Evolutionary conservation across 163 green algal genomes (phyloP).

Genomic region (Chlamydomonas reinhardtii): DNA sequence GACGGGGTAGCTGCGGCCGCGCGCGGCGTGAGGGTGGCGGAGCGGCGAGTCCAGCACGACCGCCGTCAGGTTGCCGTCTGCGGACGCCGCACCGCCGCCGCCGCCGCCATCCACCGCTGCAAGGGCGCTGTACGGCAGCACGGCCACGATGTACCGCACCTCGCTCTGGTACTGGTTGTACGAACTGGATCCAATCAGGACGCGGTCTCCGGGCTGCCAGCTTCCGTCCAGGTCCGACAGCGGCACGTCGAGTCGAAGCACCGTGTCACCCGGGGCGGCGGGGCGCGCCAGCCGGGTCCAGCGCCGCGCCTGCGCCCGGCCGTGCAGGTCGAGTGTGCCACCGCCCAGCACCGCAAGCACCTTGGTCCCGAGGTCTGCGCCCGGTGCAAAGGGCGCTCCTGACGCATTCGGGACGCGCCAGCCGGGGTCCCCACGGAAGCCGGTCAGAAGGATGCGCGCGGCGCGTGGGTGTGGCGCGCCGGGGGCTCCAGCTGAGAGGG

Average conservation of each 20-base stretch:
- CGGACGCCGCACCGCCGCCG: not conserved
- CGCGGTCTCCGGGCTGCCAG: slow-evolving; percentile 15
- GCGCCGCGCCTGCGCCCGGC: slow-evolving; percentile 15
- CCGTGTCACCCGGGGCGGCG: not conserved
- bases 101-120: too few species aligned
- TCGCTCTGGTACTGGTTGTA: slow-evolving; percentile 54
- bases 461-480: not conserved
- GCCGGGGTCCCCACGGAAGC: not conserved
- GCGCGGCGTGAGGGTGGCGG: slow-evolving; percentile 13
- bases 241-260: not conserved
- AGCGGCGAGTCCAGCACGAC: slow-evolving; percentile 1
- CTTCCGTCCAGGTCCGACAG: too few species aligned
- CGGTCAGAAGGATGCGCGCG: not conserved
- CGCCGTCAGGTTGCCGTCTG: not conserved
- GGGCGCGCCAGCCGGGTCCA: slow-evolving; percentile 54
- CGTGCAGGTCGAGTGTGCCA: slow-evolving; percentile 59
- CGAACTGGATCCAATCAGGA: slow-evolving; percentile 31
- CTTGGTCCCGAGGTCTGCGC: slow-evolving; percentile 25
- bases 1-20: not conserved
- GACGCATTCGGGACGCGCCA: not conserved
- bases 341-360: slow-evolving; percentile 58
- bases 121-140: slow-evolving; percentile 2
- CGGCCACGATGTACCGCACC: slow-evolving; percentile 24
- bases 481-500: not conserved
- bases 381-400: slow-evolving; percentile 34